These are phyloP conservation scores for Fistulinella prunicolor DNA, from an alignment of 768 basidiomycete species.

Conservation along the genomic window DNA sequence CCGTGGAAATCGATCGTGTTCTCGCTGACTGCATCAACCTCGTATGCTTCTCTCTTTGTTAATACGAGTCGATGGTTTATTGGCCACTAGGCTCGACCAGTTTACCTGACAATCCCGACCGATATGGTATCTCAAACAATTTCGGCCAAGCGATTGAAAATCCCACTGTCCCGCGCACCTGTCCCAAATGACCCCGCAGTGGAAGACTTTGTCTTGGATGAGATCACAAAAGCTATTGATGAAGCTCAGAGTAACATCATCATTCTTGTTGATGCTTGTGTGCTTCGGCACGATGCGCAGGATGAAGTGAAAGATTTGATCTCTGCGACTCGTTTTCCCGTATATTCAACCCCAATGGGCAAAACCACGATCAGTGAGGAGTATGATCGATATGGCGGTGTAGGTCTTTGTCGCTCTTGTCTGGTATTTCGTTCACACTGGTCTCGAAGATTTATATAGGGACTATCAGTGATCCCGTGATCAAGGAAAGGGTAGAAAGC, in stretches of 20 bases:
- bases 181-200: conserved; percentile 55
- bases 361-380: conserved; percentile 74
- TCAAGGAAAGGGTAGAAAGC: conserved; percentile 70
- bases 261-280: conserved; percentile 80
- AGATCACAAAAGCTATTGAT: conserved; percentile 64
- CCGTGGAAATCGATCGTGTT: conserved; percentile 73
- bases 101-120: conserved; percentile 84
- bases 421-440: background rate
- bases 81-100: conserved; percentile 64
- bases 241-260: conserved; percentile 59
- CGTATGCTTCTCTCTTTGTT: conserved; percentile 31
- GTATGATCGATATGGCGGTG: conserved; percentile 75
- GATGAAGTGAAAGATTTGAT: conserved; percentile 63
- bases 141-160: conserved; percentile 58
- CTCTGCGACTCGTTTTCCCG: conserved; percentile 63
- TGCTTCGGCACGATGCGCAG: conserved; percentile 65
- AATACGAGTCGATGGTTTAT: background rate
- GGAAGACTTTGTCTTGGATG: conserved; percentile 68
- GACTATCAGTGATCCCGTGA: conserved; percentile 57
- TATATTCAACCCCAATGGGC: conserved; percentile 79
- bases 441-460: conserved; percentile 68
- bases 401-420: conserved; percentile 35
- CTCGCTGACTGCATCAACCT: conserved; percentile 63
- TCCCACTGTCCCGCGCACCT: conserved; percentile 48
- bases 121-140: conserved; percentile 74